Evolutionary conservation across 1,139 yeast genomes (phyloP), one percentile per base, ranked within the genome.

Genomic region (Candida gigantensis): DNA sequence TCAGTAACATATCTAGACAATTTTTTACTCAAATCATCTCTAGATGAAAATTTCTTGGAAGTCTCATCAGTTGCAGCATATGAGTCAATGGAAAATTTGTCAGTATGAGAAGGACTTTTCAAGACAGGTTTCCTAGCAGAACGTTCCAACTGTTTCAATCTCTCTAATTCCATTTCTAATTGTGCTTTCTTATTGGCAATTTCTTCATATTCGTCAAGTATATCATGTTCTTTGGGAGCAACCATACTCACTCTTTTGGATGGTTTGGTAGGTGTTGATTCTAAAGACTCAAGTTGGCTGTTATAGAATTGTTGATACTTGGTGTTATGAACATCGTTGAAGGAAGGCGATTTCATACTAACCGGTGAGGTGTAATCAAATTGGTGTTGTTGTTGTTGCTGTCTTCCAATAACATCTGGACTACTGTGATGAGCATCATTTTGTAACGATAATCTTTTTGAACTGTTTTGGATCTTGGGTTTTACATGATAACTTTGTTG

Each of bases 1-100:
- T 65, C 69, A 6, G 62, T 54, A 5, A 51, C 44, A 31, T 48
- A 52, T 9, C 46, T 47, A 2, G 66, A 54, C 32, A 68, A 44
- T 39, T 68, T 67, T 37, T 58, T 61, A 30, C 72, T 62, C 34
- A 68, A 53, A 38, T 68, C 72, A 27, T 68, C 74, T 34, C 58
- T 52, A 1, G 72, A 65, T 23, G 51, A 52, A 29, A 51, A 53
- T 32, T 54, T 59, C 42, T 56, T 65, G 3, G 71, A 62, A 32
- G 68, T 60, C 30, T 65, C 74, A 42, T 68, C 74, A 38, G 70
- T 63, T 10, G 36, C 34, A n/a, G 58, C 41, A 39, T 60, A 67
- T 9, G 66, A 58, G 30, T 65, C 67, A 39, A 51, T 46, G 5
- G 60, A 51, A 34, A 37, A 46, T 41, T 34, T 36, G 24, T 40